These are phyloP conservation scores for Pelargonium citronellum DNA, from an alignment of 441 rosid genomes.

Conservation along the genomic window DNA sequence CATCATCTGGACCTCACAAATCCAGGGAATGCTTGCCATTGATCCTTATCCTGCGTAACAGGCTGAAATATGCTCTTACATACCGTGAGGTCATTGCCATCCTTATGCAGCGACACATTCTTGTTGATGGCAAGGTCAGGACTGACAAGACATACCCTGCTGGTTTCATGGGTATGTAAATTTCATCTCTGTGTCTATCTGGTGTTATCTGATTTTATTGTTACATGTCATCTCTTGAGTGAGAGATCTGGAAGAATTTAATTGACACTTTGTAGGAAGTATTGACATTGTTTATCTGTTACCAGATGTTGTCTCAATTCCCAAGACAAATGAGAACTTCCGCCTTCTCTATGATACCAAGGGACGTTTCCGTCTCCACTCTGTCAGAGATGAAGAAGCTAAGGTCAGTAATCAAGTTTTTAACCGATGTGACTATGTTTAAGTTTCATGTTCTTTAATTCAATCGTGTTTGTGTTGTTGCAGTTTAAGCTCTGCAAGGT, in stretches of 20 bases:
- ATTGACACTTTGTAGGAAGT: too few relatives aligned
- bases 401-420: neutral
- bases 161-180: neutral
- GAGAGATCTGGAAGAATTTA: too few relatives aligned
- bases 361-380: neutral
- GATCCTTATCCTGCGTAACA: constrained; percentile 58
- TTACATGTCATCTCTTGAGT: too few relatives aligned
- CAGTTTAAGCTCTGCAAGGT: constrained; percentile 80
- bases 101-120: neutral
- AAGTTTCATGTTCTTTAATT: too few relatives aligned
- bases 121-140: too few relatives aligned
- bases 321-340: neutral
- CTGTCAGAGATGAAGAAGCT: neutral
- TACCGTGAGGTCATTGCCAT: constrained; percentile 56
- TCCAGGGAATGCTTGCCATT: constrained; percentile 72
- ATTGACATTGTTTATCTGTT: neutral
- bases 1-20: constrained; percentile 82
- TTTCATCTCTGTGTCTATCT: neutral
- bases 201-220: too few relatives aligned
- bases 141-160: neutral
- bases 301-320: neutral
- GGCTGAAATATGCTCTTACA: constrained; percentile 65
- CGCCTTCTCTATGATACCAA: neutral
- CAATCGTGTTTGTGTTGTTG: too few relatives aligned
- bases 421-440: neutral